Evolutionary conservation across 306 rosid genomes (phyloP), one percentile per base, ranked within the genome.

Genomic region (Rosa multiflora): DNA sequence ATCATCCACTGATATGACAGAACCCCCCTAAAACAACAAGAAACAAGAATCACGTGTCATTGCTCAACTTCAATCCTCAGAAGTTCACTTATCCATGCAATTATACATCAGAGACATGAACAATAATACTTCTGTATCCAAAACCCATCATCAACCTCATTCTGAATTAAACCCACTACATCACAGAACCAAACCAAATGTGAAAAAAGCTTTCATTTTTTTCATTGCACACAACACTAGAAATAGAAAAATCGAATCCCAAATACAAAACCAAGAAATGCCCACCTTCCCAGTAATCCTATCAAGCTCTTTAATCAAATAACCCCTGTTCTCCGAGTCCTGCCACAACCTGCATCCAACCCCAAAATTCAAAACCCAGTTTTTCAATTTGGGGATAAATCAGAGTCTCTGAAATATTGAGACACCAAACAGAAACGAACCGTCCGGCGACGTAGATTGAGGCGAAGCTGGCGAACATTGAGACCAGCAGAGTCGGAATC

Each of bases 1-100:
- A 85, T 96, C 99, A 63, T 96, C 99, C 83, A 96, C 99, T 6
- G 99, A 93, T 76, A 95, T 85, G 48, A 97, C 98, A 85, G 98
- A 93, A 85, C 88, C 88, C 35, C 97, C 99, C 99, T 96, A 69
- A 0, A 86, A 82, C 11, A 55, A 37, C 8, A 37, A 40, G 39
- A 69, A 17, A 32, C 1, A 52, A n/a, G 14, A 73, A 37, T 5
- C 3, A 73, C 12, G 32, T 61, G 20, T 10, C 67, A 77, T 26
- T 1, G 23, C 76, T 85, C 67, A 80, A 76, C 39, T 67, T 52
- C 42, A 78, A 29, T 29, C 32, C 32, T 29, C 32, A 29, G 32
- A 29, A 70, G 4, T 26, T 23, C 67, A 11, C 67, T 26, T 63
- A 63, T 32, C 70, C 6, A 14, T 15, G 5, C 44, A 66, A 66